Evolutionary conservation across 768 basidiomycete species (phyloP).

Genomic region (Trametes meyenii): DNA sequence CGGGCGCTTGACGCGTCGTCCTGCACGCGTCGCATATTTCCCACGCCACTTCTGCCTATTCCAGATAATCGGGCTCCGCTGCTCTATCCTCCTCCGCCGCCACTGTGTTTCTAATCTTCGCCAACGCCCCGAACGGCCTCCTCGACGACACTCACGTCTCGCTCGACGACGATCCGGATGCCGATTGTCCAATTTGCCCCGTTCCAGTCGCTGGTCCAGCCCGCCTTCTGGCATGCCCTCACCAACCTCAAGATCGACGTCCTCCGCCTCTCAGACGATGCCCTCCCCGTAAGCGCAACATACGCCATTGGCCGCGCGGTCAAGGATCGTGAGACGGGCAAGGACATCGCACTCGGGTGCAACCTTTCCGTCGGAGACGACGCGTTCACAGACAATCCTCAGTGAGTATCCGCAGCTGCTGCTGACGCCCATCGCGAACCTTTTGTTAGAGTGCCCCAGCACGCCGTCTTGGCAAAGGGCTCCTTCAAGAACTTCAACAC

Average conservation of each 20-base stretch:
- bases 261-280: conserved; percentile 76
- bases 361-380: conserved; percentile 67
- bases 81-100: no score
- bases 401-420: conserved; percentile 41
- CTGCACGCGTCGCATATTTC: no score
- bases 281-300: conserved; percentile 62
- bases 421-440: not conserved
- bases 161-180: conserved; percentile 32
- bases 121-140: no score
- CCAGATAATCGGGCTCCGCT: no score
- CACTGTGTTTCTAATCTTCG: no score
- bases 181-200: conserved; percentile 86
- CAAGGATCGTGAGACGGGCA: conserved; percentile 75
- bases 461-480: conserved; percentile 60
- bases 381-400: conserved; percentile 53
- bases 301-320: conserved; percentile 75
- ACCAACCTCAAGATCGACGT: conserved; percentile 90
- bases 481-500: conserved; percentile 95
- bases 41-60: no score
- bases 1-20: no score
- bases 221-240: conserved; percentile 92
- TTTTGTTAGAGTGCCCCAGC: conserved; percentile 34
- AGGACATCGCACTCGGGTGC: conserved; percentile 71
- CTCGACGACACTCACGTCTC: no score
- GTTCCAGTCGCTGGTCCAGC: conserved; percentile 84